A percentile compares a stretch with the other conserved stretches of the same genome.
Evolutionary conservation across 2,329 filamentous ascomycete species (phyloP).

Genomic region (Colletotrichum kahawae): DNA sequence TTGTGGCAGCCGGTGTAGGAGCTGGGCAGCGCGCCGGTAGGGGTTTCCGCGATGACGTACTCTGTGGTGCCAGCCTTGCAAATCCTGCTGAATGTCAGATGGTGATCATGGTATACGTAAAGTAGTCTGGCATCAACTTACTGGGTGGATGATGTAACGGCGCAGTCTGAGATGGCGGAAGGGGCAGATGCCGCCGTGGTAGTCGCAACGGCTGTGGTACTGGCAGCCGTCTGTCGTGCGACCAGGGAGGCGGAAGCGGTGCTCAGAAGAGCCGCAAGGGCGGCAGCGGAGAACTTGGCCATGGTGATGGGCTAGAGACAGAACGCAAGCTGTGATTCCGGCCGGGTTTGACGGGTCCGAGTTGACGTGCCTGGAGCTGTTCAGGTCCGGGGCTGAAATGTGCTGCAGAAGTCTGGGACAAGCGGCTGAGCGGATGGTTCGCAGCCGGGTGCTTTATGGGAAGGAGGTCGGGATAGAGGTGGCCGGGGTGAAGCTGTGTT

Average conservation of each 20-base stretch:
- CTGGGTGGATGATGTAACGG: constrained; percentile 22
- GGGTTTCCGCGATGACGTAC: constrained; percentile 15
- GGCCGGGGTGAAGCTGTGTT: not conserved
- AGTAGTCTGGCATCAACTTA: not conserved
- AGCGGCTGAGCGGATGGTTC: not conserved
- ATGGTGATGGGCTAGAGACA: not conserved
- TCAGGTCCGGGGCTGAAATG: not conserved
- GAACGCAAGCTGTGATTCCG: not conserved
- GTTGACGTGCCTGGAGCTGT: not conserved
- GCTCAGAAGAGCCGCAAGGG: constrained; percentile 11
- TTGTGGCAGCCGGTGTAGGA: constrained; percentile 52
- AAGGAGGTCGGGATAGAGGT: not conserved
- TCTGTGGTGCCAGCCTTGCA: constrained; percentile 20
- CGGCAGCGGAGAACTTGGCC: constrained; percentile 10
- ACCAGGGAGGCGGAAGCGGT: constrained; percentile 15
- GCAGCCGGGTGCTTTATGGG: constrained; percentile 5
- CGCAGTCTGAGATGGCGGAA: constrained; percentile 17
- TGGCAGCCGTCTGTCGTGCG: constrained; percentile 35
- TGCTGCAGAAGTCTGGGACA: not conserved
- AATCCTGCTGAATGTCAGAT: not conserved
- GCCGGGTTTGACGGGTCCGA: not conserved
- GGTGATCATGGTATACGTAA: not conserved
- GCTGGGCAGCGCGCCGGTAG: constrained; percentile 28
- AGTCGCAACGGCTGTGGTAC: constrained; percentile 26
- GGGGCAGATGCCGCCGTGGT: not conserved